Conservation (phyloP, 169 alveolate species). For the Prorocentrum cordatum region DNA sequence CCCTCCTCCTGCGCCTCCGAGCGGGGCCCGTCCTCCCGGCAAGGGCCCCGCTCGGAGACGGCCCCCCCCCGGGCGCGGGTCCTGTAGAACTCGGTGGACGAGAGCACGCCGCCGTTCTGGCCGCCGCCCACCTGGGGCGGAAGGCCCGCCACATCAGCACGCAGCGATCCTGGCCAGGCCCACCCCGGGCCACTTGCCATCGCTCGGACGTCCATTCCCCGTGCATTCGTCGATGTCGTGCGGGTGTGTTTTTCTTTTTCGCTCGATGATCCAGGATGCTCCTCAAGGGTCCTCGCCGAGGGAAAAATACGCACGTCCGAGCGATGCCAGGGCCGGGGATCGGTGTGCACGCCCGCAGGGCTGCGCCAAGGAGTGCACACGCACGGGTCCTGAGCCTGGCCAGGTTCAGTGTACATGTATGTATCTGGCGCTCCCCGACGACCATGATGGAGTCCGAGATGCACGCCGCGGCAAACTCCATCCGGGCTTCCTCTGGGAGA, state of each 20-base stretch:
- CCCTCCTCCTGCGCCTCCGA: no score
- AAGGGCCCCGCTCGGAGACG: no score
- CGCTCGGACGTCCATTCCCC: no score
- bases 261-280: no score
- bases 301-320: neutral
- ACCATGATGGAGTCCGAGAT: constrained; percentile 68
- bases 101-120: constrained; percentile 56
- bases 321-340: neutral
- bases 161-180: neutral
- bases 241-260: no score
- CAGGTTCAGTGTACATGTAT: no score
- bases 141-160: neutral
- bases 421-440: neutral
- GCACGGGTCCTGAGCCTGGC: no score
- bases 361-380: neutral
- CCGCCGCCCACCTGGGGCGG: constrained; percentile 41
- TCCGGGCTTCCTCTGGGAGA: constrained; percentile 54
- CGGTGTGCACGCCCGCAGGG: neutral
- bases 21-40: no score
- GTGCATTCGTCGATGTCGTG: no score
- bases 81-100: constrained; percentile 47
- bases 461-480: constrained; percentile 60
- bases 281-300: neutral
- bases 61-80: no score
- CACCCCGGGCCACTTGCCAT: neutral